phyloP scores from a whole-genome alignment of 2,329 filamentous ascomycete species.

The Aspergillus sp. region DNA sequence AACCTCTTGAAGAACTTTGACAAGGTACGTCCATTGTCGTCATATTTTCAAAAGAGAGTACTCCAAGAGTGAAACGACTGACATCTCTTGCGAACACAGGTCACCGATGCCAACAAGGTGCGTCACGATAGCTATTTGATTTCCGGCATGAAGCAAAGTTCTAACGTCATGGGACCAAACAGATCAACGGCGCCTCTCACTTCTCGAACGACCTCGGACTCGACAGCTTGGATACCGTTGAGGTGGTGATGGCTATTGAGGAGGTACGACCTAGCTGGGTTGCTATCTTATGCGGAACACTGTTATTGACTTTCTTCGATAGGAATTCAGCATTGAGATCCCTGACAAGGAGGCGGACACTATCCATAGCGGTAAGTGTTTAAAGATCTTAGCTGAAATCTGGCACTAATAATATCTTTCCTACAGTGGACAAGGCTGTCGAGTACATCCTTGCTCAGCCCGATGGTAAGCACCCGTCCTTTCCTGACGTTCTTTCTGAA shows the following conservation, averaged over 20 bases:
- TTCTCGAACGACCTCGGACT: slow-evolving; percentile 97
- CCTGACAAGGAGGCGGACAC: slow-evolving; percentile 94
- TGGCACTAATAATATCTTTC: slow-evolving; percentile 24
- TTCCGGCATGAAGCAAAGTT: background rate
- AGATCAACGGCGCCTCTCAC: slow-evolving; percentile 85
- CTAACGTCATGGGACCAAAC: slow-evolving; percentile 30
- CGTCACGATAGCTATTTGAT: slow-evolving; percentile 20
- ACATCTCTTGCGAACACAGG: slow-evolving; percentile 30
- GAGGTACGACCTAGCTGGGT: slow-evolving; percentile 64
- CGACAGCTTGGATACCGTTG: slow-evolving; percentile 96
- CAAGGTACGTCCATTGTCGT: slow-evolving; percentile 67
- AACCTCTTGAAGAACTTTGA: slow-evolving; percentile 94
- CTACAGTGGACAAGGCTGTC: slow-evolving; percentile 85
- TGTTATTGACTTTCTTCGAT: slow-evolving; percentile 25
- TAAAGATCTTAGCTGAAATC: background rate
- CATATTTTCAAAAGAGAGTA: background rate
- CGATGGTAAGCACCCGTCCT: slow-evolving; percentile 68
- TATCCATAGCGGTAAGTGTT: slow-evolving; percentile 84
- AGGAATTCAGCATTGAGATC: slow-evolving; percentile 92
- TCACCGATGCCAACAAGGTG: slow-evolving; percentile 47
- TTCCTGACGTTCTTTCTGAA: background rate
- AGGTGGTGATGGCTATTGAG: slow-evolving; percentile 99
- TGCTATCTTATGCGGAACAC: slow-evolving; percentile 16
- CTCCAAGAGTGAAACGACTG: slow-evolving; percentile 3
- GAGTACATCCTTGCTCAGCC: slow-evolving; percentile 93